phyloP scores from a whole-genome alignment of 345 rosid genomes.

The Geranium brycei region DNA sequence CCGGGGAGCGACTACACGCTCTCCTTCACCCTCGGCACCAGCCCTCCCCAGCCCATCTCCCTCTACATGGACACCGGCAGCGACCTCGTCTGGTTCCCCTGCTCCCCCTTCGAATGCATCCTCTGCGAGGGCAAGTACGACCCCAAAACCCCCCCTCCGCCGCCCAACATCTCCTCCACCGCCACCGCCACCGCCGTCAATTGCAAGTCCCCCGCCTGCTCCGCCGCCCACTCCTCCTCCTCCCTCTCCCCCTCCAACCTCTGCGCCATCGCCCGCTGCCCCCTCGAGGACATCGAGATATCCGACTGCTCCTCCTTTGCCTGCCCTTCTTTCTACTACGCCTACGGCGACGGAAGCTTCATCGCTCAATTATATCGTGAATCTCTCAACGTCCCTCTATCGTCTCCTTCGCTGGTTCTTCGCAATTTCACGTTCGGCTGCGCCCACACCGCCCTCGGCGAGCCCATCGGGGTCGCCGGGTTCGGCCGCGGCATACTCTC shows the following conservation, averaged over 20 bases:
- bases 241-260: constrained; percentile 55
- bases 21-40: constrained; percentile 39
- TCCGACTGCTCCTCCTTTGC: constrained; percentile 53
- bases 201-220: constrained; percentile 64
- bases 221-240: constrained; percentile 51
- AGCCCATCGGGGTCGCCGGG: constrained; percentile 91
- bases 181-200: constrained; percentile 31
- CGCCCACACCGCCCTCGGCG: constrained; percentile 72
- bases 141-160: constrained; percentile 25
- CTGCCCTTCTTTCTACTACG: constrained; percentile 81
- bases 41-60: constrained; percentile 39
- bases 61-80: constrained; percentile 93
- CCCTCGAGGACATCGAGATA: constrained; percentile 60
- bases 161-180: constrained; percentile 26
- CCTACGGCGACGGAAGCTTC: constrained; percentile 90
- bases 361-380: constrained; percentile 47
- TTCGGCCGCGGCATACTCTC: constrained; percentile 85
- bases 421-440: constrained; percentile 78
- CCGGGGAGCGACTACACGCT: constrained; percentile 85
- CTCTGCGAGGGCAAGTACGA: constrained; percentile 59
- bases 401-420: constrained; percentile 29
- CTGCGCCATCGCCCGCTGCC: constrained; percentile 73
- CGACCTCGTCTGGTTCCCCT: constrained; percentile 96
- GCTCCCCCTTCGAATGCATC: constrained; percentile 75
- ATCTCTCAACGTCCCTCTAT: constrained; percentile 35